Conservation (phyloP, 1,139 yeast species). For the Lodderomyces metapsilosis region DNA sequence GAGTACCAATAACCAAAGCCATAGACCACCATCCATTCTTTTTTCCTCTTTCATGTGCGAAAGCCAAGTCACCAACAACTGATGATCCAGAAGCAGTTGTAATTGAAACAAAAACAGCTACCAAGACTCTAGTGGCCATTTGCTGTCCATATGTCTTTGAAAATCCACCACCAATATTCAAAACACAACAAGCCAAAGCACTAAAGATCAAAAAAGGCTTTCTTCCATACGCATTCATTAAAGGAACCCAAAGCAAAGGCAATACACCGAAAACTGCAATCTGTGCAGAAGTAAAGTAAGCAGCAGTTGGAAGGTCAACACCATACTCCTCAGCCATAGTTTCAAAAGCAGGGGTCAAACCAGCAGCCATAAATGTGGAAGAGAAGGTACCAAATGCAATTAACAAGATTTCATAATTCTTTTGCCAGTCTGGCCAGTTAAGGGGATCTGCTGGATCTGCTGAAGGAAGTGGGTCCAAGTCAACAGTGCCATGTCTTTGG, state of each 20-base stretch:
- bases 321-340: constrained; percentile 15
- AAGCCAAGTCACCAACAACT: constrained; percentile 17
- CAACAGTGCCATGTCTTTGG: constrained; percentile 16
- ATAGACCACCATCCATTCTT: constrained; percentile 20
- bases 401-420: constrained; percentile 14
- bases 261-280: constrained; percentile 16
- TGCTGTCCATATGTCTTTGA: constrained; percentile 16
- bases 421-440: constrained; percentile 18
- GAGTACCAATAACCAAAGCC: constrained; percentile 17
- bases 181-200: constrained; percentile 13
- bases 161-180: constrained; percentile 18
- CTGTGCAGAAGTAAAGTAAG: constrained; percentile 18
- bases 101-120: constrained; percentile 15
- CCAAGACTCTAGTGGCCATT: constrained; percentile 18
- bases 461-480: constrained; percentile 19
- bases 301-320: constrained; percentile 13
- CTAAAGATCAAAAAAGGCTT: constrained; percentile 12
- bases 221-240: constrained; percentile 19
- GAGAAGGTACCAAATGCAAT: constrained; percentile 17
- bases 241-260: constrained; percentile 18
- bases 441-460: constrained; percentile 18
- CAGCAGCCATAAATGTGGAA: constrained; percentile 19
- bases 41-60: constrained; percentile 17
- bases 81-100: constrained; percentile 17
- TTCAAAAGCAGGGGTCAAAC: constrained; percentile 18